Evolutionary conservation across 2,329 filamentous ascomycete genomes (phyloP).

Genomic region (Fusarium sp.): DNA sequence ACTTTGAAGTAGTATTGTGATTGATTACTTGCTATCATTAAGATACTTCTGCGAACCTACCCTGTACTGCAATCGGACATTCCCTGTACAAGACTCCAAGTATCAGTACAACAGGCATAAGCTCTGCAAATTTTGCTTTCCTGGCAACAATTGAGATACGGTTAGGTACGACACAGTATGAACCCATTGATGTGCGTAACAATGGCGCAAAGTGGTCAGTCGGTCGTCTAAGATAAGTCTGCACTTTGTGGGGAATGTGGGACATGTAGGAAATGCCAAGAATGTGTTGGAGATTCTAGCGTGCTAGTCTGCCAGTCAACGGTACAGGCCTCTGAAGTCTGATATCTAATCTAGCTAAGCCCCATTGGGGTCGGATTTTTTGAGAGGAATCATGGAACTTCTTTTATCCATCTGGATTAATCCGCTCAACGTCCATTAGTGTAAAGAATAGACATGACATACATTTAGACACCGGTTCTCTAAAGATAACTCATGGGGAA

Average conservation of each 20-base stretch:
- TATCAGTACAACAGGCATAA: background rate
- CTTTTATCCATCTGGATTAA: no score
- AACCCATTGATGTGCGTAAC: background rate
- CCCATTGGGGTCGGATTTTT: no score
- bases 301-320: no score
- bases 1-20: background rate
- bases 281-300: no score
- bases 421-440: background rate
- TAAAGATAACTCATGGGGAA: no score
- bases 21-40: background rate
- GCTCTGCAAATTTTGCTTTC: accelerated
- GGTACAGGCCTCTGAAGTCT: no score
- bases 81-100: background rate
- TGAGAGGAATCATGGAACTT: background rate
- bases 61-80: background rate
- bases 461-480: no score
- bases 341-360: no score
- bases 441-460: no score
- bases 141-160: accelerated
- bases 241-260: slow-evolving; percentile 3
- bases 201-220: background rate
- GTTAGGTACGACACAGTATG: no score
- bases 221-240: background rate
- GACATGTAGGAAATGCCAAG: no score
- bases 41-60: no score